phyloP scores from a whole-genome alignment of 495 filamentous ascomycete species.

The Acidiella bohemica region DNA sequence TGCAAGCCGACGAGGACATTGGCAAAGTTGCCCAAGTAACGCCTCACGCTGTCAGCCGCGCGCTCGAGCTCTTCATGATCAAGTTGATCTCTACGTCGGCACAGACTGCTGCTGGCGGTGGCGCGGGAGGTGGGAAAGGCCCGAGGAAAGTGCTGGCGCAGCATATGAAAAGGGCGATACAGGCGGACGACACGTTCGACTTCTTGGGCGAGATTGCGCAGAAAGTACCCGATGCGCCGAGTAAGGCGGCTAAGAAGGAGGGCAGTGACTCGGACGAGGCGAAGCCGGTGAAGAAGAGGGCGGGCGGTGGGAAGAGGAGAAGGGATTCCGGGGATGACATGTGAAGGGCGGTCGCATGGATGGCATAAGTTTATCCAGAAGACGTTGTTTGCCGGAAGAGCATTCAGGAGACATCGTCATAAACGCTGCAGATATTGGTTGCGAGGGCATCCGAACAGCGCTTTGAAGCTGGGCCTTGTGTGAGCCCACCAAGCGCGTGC shows the following conservation, averaged over 20 bases:
- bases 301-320: conserved; percentile 12
- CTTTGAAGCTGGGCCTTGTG: too few relatives aligned
- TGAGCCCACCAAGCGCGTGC: too few relatives aligned
- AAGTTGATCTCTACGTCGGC: conserved; percentile 46
- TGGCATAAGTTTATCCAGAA: too few relatives aligned
- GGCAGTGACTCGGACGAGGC: conserved; percentile 16
- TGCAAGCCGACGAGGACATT: conserved; percentile 98
- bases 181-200: conserved; percentile 77
- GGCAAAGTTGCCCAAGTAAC: conserved; percentile 97
- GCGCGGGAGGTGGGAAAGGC: conserved; percentile 6
- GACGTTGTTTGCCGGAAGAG: neutral
- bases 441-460: too few relatives aligned
- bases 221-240: conserved; percentile 63
- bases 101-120: conserved; percentile 6
- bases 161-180: conserved; percentile 82
- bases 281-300: conserved; percentile 9
- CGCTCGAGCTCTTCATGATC: conserved; percentile 95
- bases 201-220: conserved; percentile 84
- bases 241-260: conserved; percentile 21
- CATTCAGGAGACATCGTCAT: too few relatives aligned
- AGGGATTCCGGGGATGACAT: conserved; percentile 10
- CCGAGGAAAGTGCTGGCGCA: conserved; percentile 64
- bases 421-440: too few relatives aligned
- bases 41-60: conserved; percentile 90
- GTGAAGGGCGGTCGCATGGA: too few relatives aligned